A percentile compares a stretch with the other conserved stretches of the same genome.
Conservation (phyloP, 371 early-diverging fungal genomes). For the Mortierella sp. region DNA sequence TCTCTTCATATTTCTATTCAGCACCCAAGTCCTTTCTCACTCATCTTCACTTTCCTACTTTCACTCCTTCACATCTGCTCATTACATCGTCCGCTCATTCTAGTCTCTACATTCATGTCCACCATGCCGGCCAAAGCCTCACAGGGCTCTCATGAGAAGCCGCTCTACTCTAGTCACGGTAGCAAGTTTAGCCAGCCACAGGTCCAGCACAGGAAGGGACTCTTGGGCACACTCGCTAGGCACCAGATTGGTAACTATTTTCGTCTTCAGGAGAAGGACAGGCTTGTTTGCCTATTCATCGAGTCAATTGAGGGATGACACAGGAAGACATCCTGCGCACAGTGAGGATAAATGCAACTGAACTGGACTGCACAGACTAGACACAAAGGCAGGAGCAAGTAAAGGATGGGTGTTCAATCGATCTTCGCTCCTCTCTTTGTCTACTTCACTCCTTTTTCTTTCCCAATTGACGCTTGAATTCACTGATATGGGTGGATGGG, state of each 20-base stretch:
- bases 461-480: background rate
- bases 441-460: background rate
- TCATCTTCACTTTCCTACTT: background rate
- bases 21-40: background rate
- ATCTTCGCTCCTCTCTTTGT: background rate
- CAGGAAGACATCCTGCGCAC: background rate
- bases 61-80: background rate
- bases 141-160: conserved; percentile 17
- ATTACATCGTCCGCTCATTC: background rate
- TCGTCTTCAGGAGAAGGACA: background rate
- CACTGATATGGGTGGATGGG: background rate
- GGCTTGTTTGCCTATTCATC: background rate
- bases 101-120: background rate
- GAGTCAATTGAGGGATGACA: background rate
- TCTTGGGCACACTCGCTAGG: conserved; percentile 39
- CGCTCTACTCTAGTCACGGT: background rate
- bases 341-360: background rate
- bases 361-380: background rate
- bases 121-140: background rate
- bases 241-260: conserved; percentile 47
- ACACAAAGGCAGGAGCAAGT: background rate
- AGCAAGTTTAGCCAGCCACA: conserved; percentile 17
- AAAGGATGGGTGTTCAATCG: background rate
- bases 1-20: background rate
- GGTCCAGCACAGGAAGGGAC: conserved; percentile 36